phyloP scores from a whole-genome alignment of 23 red algal species.

The Pyropia yezoensis region DNA sequence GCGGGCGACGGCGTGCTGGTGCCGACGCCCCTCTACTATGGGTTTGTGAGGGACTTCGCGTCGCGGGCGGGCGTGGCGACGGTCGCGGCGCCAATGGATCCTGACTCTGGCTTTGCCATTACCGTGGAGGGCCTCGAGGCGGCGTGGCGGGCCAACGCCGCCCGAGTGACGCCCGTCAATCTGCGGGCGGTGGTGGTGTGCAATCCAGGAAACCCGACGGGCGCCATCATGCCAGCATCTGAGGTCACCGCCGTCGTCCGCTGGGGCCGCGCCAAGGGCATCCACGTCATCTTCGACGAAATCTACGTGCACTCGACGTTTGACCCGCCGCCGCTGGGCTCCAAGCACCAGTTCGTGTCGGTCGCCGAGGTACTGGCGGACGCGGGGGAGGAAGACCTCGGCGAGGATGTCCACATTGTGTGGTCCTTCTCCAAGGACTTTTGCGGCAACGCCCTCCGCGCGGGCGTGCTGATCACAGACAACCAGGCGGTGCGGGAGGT shows the following conservation, averaged over 20 bases:
- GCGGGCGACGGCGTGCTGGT: conserved; percentile 51
- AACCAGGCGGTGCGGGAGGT: conserved; percentile 34
- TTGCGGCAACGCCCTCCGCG: conserved; percentile 53
- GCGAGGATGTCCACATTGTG: conserved; percentile 72
- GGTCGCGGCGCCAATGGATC: conserved; percentile 17
- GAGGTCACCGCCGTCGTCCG: conserved; percentile 25
- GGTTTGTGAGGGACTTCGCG: conserved; percentile 45
- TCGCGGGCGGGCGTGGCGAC: conserved; percentile 13
- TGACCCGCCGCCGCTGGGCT: neutral
- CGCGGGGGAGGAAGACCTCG: conserved; percentile 45
- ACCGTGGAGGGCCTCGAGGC: conserved; percentile 2
- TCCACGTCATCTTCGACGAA: conserved; percentile 85
- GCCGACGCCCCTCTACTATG: conserved; percentile 58
- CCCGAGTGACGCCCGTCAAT: conserved; percentile 2
- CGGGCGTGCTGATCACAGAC: conserved; percentile 71
- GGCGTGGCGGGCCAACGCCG: conserved; percentile 14
- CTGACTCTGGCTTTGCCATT: neutral
- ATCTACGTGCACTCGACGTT: conserved; percentile 50
- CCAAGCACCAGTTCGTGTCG: conserved; percentile 12
- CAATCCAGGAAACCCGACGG: conserved; percentile 64
- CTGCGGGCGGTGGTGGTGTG: conserved; percentile 24
- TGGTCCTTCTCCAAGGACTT: conserved; percentile 91
- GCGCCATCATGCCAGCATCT: conserved; percentile 21
- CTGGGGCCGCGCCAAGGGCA: conserved; percentile 30
- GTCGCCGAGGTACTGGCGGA: conserved; percentile 46